Base-by-base conservation (phyloP, 2,329 filamentous ascomycete species). In the Colletotrichum gloeosporioides region DNA sequence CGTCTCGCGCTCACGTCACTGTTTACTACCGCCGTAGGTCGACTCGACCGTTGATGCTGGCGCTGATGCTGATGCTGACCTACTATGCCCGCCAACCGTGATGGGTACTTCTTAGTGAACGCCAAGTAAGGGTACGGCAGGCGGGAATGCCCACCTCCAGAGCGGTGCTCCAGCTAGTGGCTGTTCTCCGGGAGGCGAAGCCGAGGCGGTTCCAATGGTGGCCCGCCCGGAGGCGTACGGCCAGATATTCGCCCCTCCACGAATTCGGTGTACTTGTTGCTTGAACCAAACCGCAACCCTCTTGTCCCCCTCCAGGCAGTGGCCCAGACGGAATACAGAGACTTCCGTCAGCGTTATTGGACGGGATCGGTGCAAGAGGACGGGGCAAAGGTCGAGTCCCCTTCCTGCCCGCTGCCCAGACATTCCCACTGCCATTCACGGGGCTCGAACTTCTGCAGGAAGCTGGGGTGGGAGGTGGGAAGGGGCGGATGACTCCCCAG, bases 111-210 rank as follows among this genome's bases (percentile, higher is more conserved):
- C 13, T 44, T 64, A 27, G 62, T 64, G 62, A 44, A 27, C 8
- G 22, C 69, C 69, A 75, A 73, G 69, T 68, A 32, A 73, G 69
- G 27, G 55, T 63, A 59, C 63, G 55, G 31, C 32, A 69, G 64
- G 63, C 63, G 69, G 63, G 69, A 76, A 73, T 69, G 65, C 63
- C 73, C 73, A 75, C 70, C 29, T 64, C 25, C 27, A 55, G 34
- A 32, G 15, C 49, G 29, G 22, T 32, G 34, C 22, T 59, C 55
- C 55, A 59, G 55, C 71, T 27, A 55, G 55, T 32, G 22, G 31
- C 71, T 76, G 65, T 57, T 53, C 64, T 70, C 70, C 62, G 44
- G 59, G 44, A 69, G 73, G 70, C 73, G 64, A 69, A 32, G 59
- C 59, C 29, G 59, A 62, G 59, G 64, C 73, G 64, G 64, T 69